phyloP scores from a whole-genome alignment of 108 stramenopile genomes.

The Pseudonitzschia pungens region DNA sequence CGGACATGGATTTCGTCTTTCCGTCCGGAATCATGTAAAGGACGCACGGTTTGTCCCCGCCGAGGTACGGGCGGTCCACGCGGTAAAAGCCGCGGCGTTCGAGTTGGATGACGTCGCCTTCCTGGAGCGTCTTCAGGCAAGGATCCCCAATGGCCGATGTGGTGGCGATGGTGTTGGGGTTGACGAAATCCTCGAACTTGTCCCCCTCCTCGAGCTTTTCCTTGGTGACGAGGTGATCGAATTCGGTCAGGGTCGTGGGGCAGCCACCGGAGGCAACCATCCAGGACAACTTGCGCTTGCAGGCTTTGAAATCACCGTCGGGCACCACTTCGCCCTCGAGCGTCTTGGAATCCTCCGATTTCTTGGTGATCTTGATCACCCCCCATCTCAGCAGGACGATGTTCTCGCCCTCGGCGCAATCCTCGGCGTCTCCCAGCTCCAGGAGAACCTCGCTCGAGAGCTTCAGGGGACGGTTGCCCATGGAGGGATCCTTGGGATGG shows the following conservation, averaged over 20 bases:
- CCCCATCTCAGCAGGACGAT: constrained; percentile 96
- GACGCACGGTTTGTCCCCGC: constrained; percentile 76
- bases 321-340: constrained; percentile 75
- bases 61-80: constrained; percentile 82
- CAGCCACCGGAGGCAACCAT: constrained; percentile 60
- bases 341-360: constrained; percentile 60
- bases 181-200: constrained; percentile 93
- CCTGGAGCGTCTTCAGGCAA: constrained; percentile 70
- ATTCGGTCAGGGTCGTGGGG: constrained; percentile 82
- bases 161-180: constrained; percentile 81
- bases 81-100: constrained; percentile 98
- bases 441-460: constrained; percentile 69
- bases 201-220: constrained; percentile 94
- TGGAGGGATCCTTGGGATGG: constrained; percentile 91
- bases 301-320: constrained; percentile 89
- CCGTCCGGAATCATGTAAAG: constrained; percentile 98
- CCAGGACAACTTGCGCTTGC: constrained; percentile 95
- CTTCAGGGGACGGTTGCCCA: constrained; percentile 85
- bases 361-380: constrained; percentile 82
- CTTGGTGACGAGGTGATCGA: constrained; percentile 97
- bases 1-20: constrained; percentile 94
- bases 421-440: constrained; percentile 90
- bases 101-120: constrained; percentile 94
- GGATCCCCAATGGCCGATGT: constrained; percentile 85
- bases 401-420: constrained; percentile 84